Percentiles rank a stretch among this genome's conserved stretches.
phyloP scores from a whole-genome alignment of 139 green algal genomes.

The Chloropicon primus region DNA sequence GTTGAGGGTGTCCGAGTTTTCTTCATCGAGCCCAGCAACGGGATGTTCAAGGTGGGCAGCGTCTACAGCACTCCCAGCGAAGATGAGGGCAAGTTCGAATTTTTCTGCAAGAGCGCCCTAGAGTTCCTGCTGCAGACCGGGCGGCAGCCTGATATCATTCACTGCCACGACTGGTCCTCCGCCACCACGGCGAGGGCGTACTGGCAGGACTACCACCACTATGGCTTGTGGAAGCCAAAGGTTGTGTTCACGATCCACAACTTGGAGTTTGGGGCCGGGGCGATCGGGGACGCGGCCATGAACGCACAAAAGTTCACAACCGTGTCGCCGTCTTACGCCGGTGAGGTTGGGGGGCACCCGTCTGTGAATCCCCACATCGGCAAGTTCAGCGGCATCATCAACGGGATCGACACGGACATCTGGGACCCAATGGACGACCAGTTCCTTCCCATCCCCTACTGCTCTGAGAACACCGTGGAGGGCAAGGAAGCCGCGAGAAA shows the following conservation, averaged over 20 bases:
- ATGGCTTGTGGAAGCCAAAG: slow-evolving; percentile 14
- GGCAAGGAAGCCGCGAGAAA: slow-evolving; percentile 55
- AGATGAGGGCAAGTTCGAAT: slow-evolving; percentile 13
- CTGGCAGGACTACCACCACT: slow-evolving; percentile 19
- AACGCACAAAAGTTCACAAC: slow-evolving; percentile 23
- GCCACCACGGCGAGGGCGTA: slow-evolving; percentile 15
- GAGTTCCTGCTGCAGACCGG: slow-evolving; percentile 12
- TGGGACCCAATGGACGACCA: slow-evolving; percentile 78
- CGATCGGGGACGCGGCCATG: slow-evolving; percentile 21
- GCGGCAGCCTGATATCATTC: not conserved
- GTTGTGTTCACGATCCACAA: slow-evolving; percentile 30
- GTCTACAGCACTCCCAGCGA: slow-evolving; percentile 18
- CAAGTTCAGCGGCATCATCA: slow-evolving; percentile 76
- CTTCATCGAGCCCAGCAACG: slow-evolving; percentile 4
- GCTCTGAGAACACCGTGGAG: not conserved
- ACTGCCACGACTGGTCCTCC: not conserved
- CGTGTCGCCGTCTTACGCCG: slow-evolving; percentile 34
- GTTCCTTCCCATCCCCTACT: slow-evolving; percentile 52
- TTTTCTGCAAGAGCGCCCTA: slow-evolving; percentile 21
- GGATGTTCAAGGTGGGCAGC: not conserved
- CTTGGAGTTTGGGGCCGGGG: slow-evolving; percentile 19
- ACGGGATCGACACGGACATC: slow-evolving; percentile 95
- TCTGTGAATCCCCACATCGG: slow-evolving; percentile 35
- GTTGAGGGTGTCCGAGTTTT: not conserved
- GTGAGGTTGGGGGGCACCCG: slow-evolving; percentile 39